Percentiles rank a stretch among this genome's conserved stretches.
Evolutionary conservation across 2,329 filamentous ascomycete species (phyloP).

Genomic region (Ophiocordyceps camponoti-saundersi): DNA sequence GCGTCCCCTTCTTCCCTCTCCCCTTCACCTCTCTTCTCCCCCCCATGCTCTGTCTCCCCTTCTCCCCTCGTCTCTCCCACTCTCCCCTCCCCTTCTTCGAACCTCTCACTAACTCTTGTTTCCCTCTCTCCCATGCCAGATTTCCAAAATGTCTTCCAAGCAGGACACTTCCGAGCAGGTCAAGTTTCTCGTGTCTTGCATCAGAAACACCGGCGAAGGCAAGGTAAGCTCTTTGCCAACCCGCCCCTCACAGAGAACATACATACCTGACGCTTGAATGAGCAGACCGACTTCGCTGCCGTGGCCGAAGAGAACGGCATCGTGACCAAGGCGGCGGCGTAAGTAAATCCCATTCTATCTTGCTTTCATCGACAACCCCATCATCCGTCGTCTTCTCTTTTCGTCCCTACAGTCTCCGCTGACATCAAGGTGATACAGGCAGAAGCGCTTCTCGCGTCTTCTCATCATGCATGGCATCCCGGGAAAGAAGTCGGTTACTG

Average conservation of each 20-base stretch:
- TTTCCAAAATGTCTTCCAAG: slow-evolving; percentile 17
- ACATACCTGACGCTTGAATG: neutral
- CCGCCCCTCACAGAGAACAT: neutral
- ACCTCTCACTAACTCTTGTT: neutral
- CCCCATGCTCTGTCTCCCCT: no score
- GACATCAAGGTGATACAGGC: slow-evolving; percentile 20
- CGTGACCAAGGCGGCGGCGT: slow-evolving; percentile 52
- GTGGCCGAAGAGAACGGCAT: slow-evolving; percentile 50
- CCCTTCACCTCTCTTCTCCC: no score
- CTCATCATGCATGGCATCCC: slow-evolving; percentile 39
- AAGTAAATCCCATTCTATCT: slow-evolving; percentile 29
- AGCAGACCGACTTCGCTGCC: slow-evolving; percentile 44
- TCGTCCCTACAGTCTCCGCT: neutral
- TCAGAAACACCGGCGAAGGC: slow-evolving; percentile 40
- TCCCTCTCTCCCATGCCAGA: neutral
- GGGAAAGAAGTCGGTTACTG: slow-evolving; percentile 3
- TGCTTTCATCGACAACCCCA: no score
- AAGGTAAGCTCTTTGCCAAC: slow-evolving; percentile 26
- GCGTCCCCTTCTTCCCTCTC: neutral
- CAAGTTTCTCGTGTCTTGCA: slow-evolving; percentile 49
- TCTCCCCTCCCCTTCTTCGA: neutral
- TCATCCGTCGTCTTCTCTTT: neutral
- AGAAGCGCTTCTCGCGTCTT: slow-evolving; percentile 52
- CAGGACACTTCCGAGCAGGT: slow-evolving; percentile 38
- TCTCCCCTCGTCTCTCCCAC: no score